These are phyloP conservation scores for Fistulinella staudtii DNA, from an alignment of 1,284 basidiomycete species.

Conservation along the genomic window DNA sequence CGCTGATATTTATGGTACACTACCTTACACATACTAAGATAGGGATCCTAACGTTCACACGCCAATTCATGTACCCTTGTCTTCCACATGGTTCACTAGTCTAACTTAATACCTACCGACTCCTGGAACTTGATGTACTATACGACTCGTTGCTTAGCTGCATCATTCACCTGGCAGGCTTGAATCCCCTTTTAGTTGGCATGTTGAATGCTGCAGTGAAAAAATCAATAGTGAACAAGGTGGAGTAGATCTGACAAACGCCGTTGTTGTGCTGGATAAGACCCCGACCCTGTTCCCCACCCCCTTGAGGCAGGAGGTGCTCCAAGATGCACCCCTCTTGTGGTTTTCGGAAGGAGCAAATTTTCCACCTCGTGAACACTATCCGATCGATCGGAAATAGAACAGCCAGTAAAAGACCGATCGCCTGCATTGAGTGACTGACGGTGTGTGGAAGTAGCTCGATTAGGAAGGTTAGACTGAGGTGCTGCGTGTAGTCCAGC, in stretches of 20 bases:
- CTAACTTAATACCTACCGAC: conserved; percentile 22
- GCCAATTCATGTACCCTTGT: conserved; percentile 19
- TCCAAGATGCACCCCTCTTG: conserved; percentile 14
- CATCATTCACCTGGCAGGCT: conserved; percentile 24
- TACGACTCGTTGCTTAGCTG: neutral
- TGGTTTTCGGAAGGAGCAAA: conserved; percentile 40
- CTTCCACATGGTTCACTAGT: conserved; percentile 12
- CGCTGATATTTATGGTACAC: conserved; percentile 11
- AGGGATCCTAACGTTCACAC: conserved; percentile 4
- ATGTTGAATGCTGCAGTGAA: conserved; percentile 26
- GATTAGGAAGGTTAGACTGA: conserved; percentile 13
- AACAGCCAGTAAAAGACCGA: conserved; percentile 38
- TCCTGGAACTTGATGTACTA: conserved; percentile 1
- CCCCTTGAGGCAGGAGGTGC: conserved; percentile 20
- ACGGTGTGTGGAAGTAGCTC: conserved; percentile 21
- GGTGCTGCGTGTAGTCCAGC: conserved; percentile 15
- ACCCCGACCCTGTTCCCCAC: conserved; percentile 21
- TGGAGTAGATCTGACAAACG: conserved; percentile 19
- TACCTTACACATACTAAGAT: conserved; percentile 13
- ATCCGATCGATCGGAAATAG: conserved; percentile 59
- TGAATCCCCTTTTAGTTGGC: conserved; percentile 26
- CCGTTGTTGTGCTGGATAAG: conserved; percentile 23
- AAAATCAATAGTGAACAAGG: conserved; percentile 1
- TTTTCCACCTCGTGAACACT: conserved; percentile 69
- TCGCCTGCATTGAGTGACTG: conserved; percentile 33